phyloP scores from a whole-genome alignment of 2,329 filamentous ascomycete species.

The Whalleya microplaca region DNA sequence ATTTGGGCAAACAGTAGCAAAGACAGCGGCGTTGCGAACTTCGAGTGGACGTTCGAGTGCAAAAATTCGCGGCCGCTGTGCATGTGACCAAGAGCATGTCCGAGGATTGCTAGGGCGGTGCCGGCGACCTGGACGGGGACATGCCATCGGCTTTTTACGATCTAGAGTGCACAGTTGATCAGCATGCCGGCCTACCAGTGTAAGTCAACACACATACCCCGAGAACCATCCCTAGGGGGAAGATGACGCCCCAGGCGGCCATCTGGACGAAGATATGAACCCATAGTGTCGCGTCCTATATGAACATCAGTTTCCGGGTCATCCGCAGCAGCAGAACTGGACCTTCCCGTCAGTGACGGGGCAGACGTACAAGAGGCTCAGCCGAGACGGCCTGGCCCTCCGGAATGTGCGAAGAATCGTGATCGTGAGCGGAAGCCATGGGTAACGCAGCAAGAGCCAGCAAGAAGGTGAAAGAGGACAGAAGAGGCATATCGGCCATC shows the following conservation, averaged over 20 bases:
- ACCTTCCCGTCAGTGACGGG: slow-evolving; percentile 3
- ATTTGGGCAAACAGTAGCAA: slow-evolving; percentile 78
- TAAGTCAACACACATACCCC: slow-evolving; percentile 64
- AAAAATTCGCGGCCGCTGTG: slow-evolving; percentile 89
- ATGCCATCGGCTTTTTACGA: slow-evolving; percentile 90
- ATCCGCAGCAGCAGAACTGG: slow-evolving; percentile 10
- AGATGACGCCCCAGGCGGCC: slow-evolving; percentile 86
- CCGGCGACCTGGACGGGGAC: slow-evolving; percentile 83
- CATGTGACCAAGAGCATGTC: slow-evolving; percentile 88
- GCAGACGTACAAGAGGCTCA: slow-evolving; percentile 69
- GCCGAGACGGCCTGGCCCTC: slow-evolving; percentile 71
- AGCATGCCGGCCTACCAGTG: slow-evolving; percentile 34
- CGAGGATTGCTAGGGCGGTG: slow-evolving; percentile 75
- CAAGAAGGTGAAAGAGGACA: slow-evolving; percentile 20
- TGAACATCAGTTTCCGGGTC: slow-evolving; percentile 38
- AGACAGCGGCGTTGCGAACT: slow-evolving; percentile 81
- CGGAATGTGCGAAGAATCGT: slow-evolving; percentile 60
- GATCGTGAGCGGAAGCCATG: slow-evolving; percentile 48
- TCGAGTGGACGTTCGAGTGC: slow-evolving; percentile 73
- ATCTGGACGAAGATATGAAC: slow-evolving; percentile 89
- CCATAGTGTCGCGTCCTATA: slow-evolving; percentile 83
- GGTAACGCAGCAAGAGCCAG: slow-evolving; percentile 30
- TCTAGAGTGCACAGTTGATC: slow-evolving; percentile 51
- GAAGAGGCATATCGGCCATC: slow-evolving; percentile 17
- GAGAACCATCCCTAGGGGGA: slow-evolving; percentile 92